Conservation (phyloP, 257 asterid species). For the Haberlea rhodopensis region DNA sequence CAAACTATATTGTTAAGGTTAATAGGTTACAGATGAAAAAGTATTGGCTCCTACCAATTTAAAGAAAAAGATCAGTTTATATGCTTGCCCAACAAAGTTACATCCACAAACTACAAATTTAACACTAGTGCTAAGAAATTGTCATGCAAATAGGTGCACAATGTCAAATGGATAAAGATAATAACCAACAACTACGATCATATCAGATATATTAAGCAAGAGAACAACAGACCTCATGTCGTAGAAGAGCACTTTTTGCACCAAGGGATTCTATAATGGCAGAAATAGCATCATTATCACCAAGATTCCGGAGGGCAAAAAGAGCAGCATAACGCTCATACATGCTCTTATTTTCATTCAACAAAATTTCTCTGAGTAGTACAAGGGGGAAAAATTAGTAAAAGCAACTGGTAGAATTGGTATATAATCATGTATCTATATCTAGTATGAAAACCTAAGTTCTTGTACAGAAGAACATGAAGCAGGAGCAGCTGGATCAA, state of each 20-base stretch:
- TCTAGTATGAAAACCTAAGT: slow-evolving; percentile 46
- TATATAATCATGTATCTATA: background rate
- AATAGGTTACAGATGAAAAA: background rate
- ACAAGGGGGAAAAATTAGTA: slow-evolving; percentile 17
- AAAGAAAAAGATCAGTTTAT: background rate
- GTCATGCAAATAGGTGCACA: background rate
- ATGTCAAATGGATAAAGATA: background rate
- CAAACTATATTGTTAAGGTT: background rate
- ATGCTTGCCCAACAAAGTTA: slow-evolving; percentile 3
- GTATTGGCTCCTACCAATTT: background rate
- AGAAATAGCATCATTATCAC: slow-evolving; percentile 71
- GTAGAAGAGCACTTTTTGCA: slow-evolving; percentile 85
- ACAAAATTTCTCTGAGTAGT: slow-evolving; percentile 51
- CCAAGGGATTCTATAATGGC: slow-evolving; percentile 78
- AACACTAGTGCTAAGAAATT: background rate
- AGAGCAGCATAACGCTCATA: slow-evolving; percentile 91
- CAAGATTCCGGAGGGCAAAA: slow-evolving; percentile 88
- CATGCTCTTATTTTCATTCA: slow-evolving; percentile 74
- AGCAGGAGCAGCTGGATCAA: slow-evolving; percentile 94
- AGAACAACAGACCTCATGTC: slow-evolving; percentile 66
- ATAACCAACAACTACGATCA: background rate
- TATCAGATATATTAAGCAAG: slow-evolving; percentile 6
- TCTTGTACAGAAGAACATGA: slow-evolving; percentile 65
- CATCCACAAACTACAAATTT: background rate
- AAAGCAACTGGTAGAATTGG: slow-evolving; percentile 4